Base-by-base conservation (phyloP, 192 early-diverging fungal genomes). In the Backusella morwellensis region DNA sequence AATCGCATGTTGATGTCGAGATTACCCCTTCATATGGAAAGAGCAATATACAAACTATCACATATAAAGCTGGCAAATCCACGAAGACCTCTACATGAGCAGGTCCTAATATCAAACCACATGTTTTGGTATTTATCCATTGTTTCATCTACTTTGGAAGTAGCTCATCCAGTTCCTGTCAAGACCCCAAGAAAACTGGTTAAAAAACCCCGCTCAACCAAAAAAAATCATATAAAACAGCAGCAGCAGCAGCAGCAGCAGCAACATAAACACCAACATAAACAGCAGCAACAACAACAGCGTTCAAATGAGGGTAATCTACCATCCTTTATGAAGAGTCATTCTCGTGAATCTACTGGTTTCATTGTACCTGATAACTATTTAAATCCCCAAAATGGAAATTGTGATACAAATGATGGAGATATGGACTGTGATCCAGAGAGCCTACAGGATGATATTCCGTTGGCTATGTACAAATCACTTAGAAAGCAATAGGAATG, bases 81-180 rank as follows among this genome's bases (percentile, higher is more conserved):
- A 19, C 83, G 91, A 9, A 89, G 93, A 5, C 91, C 93, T 21
- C 74, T 94, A 17, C 82, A 91, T 52, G 89, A 94, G 38, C 93
- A 94, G 78, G 93, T 94, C 7, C 76, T 92, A 70, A 86, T 94
- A 42, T 92, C 93, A 14, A 94, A 94, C 66, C 88, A 92, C 86
- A 91, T 94, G 89, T 92, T 94, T 79, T 94, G 93, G 93, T 94
- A 94, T 80, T 79, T 92, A 68, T 90, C 90, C 26, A 84, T 92
- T 15, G 91, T 92, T 71, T 63, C 56, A 21, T 63, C 56, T 26
- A 29, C 56, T 29, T 63, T 23, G 4, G 56, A 63, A 26, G 12
- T 2, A 3, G 23, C 26, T 8, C 56, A 63, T 11, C 56, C 21
- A 4, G 9, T 29, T 14, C 56, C 26, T 29, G 56, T 32, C 23